Evolutionary conservation across 2,329 filamentous ascomycete genomes (phyloP).

Genomic region (Calonectria honghensis): DNA sequence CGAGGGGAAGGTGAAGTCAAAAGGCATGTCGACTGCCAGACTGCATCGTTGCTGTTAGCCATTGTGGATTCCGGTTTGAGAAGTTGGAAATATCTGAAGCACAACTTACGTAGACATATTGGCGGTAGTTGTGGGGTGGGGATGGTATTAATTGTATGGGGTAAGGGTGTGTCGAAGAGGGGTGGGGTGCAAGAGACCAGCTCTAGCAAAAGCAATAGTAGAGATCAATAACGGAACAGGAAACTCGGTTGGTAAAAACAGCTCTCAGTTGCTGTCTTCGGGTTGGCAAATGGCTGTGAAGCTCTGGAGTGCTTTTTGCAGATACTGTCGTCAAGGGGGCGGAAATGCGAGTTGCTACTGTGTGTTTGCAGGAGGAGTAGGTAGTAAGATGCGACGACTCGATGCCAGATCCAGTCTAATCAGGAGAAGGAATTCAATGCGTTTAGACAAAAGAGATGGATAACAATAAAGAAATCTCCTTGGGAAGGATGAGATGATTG

Average conservation of each 20-base stretch:
- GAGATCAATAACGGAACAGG: slow-evolving; percentile 39
- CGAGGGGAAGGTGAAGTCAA: slow-evolving; percentile 75
- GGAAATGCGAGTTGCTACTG: not conserved
- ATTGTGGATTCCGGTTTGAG: slow-evolving; percentile 28
- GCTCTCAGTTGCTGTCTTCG: slow-evolving; percentile 22
- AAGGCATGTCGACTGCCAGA: slow-evolving; percentile 78
- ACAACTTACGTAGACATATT: slow-evolving; percentile 61
- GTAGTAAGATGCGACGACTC: slow-evolving; percentile 30
- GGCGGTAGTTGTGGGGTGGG: slow-evolving; percentile 25
- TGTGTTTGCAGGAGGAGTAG: not conserved
- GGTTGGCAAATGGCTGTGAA: slow-evolving; percentile 24
- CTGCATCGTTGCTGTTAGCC: slow-evolving; percentile 61
- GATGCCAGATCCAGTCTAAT: slow-evolving; percentile 50
- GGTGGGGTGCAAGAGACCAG: slow-evolving; percentile 51
- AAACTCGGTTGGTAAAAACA: slow-evolving; percentile 18
- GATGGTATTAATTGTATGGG: slow-evolving; percentile 42
- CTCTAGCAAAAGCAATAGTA: slow-evolving; percentile 45
- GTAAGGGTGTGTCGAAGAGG: slow-evolving; percentile 41
- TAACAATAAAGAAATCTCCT: slow-evolving; percentile 33
- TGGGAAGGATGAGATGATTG: slow-evolving; percentile 48
- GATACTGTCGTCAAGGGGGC: slow-evolving; percentile 10
- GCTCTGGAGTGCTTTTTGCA: not conserved
- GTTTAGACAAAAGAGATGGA: slow-evolving; percentile 29
- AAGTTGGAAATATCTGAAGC: slow-evolving; percentile 15
- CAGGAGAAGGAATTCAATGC: slow-evolving; percentile 31